phyloP scores from a whole-genome alignment of 2,329 filamentous ascomycete species.

The Fusarium graminum region DNA sequence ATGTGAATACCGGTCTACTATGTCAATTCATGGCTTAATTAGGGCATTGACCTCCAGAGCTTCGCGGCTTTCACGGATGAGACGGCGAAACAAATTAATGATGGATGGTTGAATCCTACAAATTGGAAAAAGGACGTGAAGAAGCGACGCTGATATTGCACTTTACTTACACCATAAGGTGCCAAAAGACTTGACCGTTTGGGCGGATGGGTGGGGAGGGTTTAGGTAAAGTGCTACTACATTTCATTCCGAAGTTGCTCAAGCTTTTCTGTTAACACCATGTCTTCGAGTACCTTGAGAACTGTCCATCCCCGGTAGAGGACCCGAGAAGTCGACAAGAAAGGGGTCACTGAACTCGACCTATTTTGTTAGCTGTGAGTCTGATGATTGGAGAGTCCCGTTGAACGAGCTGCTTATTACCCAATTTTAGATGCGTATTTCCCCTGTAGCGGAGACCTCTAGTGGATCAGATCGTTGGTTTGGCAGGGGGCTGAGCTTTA shows the following conservation, averaged over 20 bases:
- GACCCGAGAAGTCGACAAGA: conserved; percentile 7
- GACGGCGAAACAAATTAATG: conserved; percentile 25
- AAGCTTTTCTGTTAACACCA: no score
- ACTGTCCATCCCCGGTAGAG: not conserved
- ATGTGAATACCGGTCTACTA: conserved; percentile 32
- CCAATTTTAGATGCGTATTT: conserved; percentile 38
- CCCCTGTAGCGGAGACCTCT: conserved; percentile 38
- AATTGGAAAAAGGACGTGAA: not conserved
- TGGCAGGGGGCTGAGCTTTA: conserved; percentile 27
- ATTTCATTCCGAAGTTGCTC: no score
- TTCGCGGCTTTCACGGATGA: conserved; percentile 41
- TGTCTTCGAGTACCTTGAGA: no score
- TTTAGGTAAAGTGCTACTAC: no score
- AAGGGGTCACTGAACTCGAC: conserved; percentile 25
- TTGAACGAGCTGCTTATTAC: conserved; percentile 37
- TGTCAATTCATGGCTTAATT: conserved; percentile 6
- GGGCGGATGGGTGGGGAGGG: no score
- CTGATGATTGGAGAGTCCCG: conserved; percentile 21
- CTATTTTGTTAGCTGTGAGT: conserved; percentile 32
- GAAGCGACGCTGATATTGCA: not conserved
- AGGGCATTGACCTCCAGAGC: conserved; percentile 17
- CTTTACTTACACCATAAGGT: not conserved
- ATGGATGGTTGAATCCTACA: conserved; percentile 2
- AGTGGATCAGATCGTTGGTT: conserved; percentile 42
- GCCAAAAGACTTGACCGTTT: no score